These are phyloP conservation scores for Ogataea paradorogensis DNA, from an alignment of 805 yeast genomes.

Conservation along the genomic window DNA sequence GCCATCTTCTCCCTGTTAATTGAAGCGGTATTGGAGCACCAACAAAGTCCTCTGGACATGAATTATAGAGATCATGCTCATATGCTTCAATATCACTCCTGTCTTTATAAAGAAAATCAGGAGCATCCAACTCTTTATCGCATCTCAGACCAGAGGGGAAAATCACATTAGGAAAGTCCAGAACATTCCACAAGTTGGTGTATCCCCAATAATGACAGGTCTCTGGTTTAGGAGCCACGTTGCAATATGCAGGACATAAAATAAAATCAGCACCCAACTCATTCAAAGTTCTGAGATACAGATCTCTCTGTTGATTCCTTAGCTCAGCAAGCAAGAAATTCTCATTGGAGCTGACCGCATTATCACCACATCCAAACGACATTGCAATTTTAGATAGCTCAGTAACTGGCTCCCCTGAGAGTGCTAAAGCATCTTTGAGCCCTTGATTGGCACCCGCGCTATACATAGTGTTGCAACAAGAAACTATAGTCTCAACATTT, in stretches of 20 bases:
- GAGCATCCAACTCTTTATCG: conserved; percentile 32
- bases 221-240: conserved; percentile 64
- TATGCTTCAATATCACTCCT: conserved; percentile 29
- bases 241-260: conserved; percentile 59
- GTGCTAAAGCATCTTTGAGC: conserved; percentile 44
- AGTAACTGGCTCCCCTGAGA: conserved; percentile 64
- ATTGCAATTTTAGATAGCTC: conserved; percentile 54
- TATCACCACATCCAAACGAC: conserved; percentile 54
- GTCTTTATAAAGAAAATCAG: conserved; percentile 17
- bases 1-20: conserved; percentile 48
- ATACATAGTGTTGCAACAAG: conserved; percentile 52
- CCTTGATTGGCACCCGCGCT: conserved; percentile 60
- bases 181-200: conserved; percentile 64
- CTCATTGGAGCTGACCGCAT: conserved; percentile 42
- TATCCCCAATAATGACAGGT: conserved; percentile 69
- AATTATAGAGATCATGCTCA: conserved; percentile 33
- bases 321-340: conserved; percentile 44
- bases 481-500: conserved; percentile 50
- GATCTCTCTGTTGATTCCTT: conserved; percentile 53
- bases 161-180: conserved; percentile 62
- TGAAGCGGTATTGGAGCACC: conserved; percentile 51
- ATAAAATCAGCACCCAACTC: conserved; percentile 47
- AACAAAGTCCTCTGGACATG: conserved; percentile 32
- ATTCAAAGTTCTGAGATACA: conserved; percentile 38
- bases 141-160: conserved; percentile 57